phyloP scores from a whole-genome alignment of 2,329 filamentous ascomycete genomes.

The Trichoderma sp. region DNA sequence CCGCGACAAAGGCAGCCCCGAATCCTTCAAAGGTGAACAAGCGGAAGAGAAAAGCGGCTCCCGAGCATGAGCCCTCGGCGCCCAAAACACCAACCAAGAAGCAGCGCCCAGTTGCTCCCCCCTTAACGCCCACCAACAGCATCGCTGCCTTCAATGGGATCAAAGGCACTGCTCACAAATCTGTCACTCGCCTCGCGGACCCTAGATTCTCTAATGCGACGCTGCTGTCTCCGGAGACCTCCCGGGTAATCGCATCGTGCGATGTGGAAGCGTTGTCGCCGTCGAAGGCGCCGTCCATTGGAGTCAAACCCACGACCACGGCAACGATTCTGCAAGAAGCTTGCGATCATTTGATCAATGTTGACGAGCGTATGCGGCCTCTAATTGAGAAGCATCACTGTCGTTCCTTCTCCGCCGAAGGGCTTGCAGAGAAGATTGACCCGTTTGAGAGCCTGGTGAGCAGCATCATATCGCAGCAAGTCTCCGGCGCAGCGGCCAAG shows the following conservation, averaged over 20 bases:
- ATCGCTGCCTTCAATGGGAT: slow-evolving; percentile 36
- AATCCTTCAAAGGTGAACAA: slow-evolving; percentile 19
- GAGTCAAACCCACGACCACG: slow-evolving; percentile 51
- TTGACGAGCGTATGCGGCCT: slow-evolving; percentile 68
- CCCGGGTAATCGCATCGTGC: slow-evolving; percentile 55
- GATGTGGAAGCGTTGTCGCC: slow-evolving; percentile 44
- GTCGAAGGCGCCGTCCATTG: slow-evolving; percentile 36
- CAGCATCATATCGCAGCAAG: slow-evolving; percentile 94
- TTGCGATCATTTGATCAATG: slow-evolving; percentile 66
- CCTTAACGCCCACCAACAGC: slow-evolving; percentile 48
- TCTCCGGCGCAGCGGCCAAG: slow-evolving; percentile 85
- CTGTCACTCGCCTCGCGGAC: slow-evolving; percentile 56
- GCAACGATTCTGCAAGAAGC: slow-evolving; percentile 72
- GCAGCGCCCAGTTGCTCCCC: slow-evolving; percentile 31
- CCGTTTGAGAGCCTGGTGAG: slow-evolving; percentile 80
- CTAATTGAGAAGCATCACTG: slow-evolving; percentile 75
- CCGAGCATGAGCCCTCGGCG: slow-evolving; percentile 23
- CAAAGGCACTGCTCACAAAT: slow-evolving; percentile 38
- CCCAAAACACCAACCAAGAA: slow-evolving; percentile 33
- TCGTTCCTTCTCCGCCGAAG: slow-evolving; percentile 73
- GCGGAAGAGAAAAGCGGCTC: slow-evolving; percentile 36
- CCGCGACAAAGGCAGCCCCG: background rate
- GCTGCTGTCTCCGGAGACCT: slow-evolving; percentile 68
- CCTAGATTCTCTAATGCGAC: slow-evolving; percentile 65
- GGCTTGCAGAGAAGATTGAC: slow-evolving; percentile 80